These are phyloP conservation scores for Pseudotsuga menziesii DNA, from an alignment of 75 land plant species.

Conservation along the genomic window DNA sequence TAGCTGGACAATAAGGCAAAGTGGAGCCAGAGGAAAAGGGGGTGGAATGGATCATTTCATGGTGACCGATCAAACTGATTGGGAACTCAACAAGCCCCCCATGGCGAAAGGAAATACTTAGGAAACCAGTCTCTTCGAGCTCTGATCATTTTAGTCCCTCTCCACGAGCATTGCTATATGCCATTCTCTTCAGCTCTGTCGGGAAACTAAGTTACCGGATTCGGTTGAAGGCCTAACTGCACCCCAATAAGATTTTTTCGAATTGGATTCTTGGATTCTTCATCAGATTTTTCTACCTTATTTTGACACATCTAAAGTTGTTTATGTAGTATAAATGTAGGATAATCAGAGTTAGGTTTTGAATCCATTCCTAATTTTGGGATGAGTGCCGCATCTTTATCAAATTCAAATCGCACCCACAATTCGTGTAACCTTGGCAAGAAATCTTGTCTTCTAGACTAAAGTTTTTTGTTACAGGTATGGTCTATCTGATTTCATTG, in stretches of 20 bases:
- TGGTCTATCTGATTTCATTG: conserved; percentile 51
- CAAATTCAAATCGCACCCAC: too few species aligned
- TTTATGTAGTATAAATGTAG: too few species aligned
- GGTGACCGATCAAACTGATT: conserved; percentile 19
- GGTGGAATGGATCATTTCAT: conserved; percentile 28
- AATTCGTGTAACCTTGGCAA: too few species aligned
- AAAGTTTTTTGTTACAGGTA: conserved; percentile 26
- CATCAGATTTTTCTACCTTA: too few species aligned
- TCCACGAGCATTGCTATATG: conserved; percentile 45
- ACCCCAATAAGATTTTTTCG: too few species aligned
- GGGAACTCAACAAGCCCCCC: conserved; percentile 16
- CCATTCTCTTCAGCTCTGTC: conserved; percentile 32
- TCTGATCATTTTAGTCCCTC: conserved; percentile 41
- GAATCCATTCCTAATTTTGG: too few species aligned
- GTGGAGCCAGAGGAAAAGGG: conserved; percentile 11
- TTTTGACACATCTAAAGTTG: too few species aligned
- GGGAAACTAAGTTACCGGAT: too few species aligned
- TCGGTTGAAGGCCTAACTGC: too few species aligned
- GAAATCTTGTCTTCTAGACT: conserved; percentile 51
- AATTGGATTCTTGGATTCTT: too few species aligned
- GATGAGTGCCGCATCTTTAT: too few species aligned
- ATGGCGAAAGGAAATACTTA: background rate
- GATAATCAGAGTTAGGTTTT: too few species aligned
- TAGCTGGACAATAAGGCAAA: conserved; percentile 21
- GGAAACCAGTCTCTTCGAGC: conserved; percentile 20